Evolutionary conservation across 805 yeast species (phyloP).

Genomic region (Wickerhamiella siamensis): DNA sequence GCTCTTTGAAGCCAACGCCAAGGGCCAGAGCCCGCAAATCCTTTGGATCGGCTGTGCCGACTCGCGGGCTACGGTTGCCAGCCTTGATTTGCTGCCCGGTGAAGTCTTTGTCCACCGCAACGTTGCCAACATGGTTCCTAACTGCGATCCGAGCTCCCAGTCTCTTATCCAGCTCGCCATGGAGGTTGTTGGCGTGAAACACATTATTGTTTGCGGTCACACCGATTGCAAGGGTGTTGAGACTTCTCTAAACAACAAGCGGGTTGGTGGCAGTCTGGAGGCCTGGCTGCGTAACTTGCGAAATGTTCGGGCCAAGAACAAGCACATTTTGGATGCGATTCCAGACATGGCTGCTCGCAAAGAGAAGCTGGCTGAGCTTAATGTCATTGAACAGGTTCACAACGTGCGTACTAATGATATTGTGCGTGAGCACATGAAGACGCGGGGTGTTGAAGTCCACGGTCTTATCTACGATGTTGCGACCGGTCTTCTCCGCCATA

Average conservation of each 20-base stretch:
- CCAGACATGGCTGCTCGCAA: slow-evolving; percentile 41
- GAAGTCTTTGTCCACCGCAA: slow-evolving; percentile 82
- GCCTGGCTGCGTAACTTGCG: slow-evolving; percentile 56
- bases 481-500: slow-evolving; percentile 45
- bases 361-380: slow-evolving; percentile 55
- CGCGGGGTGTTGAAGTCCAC: slow-evolving; percentile 56
- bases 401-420: slow-evolving; percentile 48
- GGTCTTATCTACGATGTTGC: slow-evolving; percentile 77
- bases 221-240: slow-evolving; percentile 90
- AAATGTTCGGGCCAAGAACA: slow-evolving; percentile 50
- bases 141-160: slow-evolving; percentile 54
- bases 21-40: slow-evolving; percentile 87
- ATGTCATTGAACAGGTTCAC: slow-evolving; percentile 58
- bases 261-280: slow-evolving; percentile 54
- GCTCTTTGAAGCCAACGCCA: slow-evolving; percentile 48
- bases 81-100: slow-evolving; percentile 72
- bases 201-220: slow-evolving; percentile 82
- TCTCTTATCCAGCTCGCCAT: slow-evolving; percentile 81
- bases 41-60: slow-evolving; percentile 92
- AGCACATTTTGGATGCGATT: slow-evolving; percentile 34
- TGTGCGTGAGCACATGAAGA: slow-evolving; percentile 49
- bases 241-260: slow-evolving; percentile 55
- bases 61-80: slow-evolving; percentile 72
- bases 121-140: slow-evolving; percentile 63
- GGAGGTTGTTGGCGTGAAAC: slow-evolving; percentile 65